Conservation (phyloP, 164 flowering plant species). For the Chloranthus sessilifolius region DNA sequence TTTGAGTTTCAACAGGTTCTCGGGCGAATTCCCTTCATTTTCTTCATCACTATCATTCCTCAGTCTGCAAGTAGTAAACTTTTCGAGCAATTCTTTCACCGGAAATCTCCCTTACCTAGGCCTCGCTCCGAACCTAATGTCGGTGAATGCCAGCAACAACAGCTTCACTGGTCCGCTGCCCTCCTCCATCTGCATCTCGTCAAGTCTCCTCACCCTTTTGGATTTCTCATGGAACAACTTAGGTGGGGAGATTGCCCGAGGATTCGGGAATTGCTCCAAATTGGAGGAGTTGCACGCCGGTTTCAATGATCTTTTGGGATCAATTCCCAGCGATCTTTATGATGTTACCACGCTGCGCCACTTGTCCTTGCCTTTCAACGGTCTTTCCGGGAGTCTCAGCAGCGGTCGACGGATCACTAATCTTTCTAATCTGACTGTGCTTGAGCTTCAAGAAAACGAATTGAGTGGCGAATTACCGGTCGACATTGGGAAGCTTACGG, state of each 20-base stretch:
- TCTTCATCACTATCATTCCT: neutral
- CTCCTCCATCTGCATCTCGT: constrained; percentile 25
- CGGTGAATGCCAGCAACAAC: constrained; percentile 48
- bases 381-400: constrained; percentile 32
- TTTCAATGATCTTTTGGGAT: constrained; percentile 39
- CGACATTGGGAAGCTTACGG: constrained; percentile 37
- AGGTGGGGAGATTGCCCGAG: constrained; percentile 30
- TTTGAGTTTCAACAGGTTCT: constrained; percentile 42
- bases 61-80: constrained; percentile 23
- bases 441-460: constrained; percentile 40
- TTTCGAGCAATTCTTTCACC: constrained; percentile 45
- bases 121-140: constrained; percentile 20
- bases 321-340: constrained; percentile 38
- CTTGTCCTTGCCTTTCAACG: constrained; percentile 39
- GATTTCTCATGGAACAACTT: constrained; percentile 56
- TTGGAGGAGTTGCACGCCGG: constrained; percentile 45
- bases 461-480: constrained; percentile 36
- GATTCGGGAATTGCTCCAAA: constrained; percentile 35
- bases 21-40: constrained; percentile 27
- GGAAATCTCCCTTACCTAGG: constrained; percentile 32
- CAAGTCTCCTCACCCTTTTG: constrained; percentile 17
- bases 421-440: constrained; percentile 29
- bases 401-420: constrained; percentile 14
- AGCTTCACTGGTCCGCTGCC: constrained; percentile 43
- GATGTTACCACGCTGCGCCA: constrained; percentile 21